A percentile compares a stretch with the other conserved stretches of the same genome.
Conservation (phyloP, 2,329 filamentous ascomycete genomes). For the Thelonectria olida region DNA sequence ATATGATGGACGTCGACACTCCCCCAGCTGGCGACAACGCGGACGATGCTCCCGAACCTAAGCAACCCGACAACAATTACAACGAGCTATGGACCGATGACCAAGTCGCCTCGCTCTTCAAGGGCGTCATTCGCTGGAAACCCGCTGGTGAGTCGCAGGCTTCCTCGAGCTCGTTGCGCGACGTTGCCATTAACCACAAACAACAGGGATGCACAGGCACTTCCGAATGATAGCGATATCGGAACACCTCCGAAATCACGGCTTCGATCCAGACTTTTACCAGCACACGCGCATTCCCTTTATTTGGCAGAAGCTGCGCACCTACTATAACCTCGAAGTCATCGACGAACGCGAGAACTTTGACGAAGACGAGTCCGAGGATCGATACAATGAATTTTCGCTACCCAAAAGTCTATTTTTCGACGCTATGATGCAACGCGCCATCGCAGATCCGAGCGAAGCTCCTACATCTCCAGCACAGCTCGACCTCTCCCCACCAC, state of each 20-base stretch:
- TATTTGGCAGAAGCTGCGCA: slow-evolving; percentile 88
- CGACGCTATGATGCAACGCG: slow-evolving; percentile 57
- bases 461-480: slow-evolving; percentile 57
- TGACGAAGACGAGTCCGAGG: slow-evolving; percentile 67
- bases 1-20: slow-evolving; percentile 69
- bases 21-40: slow-evolving; percentile 63
- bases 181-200: slow-evolving; percentile 20
- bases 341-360: slow-evolving; percentile 85
- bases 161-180: background rate
- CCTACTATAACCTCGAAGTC: slow-evolving; percentile 84
- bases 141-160: slow-evolving; percentile 74
- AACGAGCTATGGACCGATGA: slow-evolving; percentile 93
- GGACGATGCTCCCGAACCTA: slow-evolving; percentile 29
- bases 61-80: slow-evolving; percentile 33
- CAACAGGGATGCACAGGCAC: slow-evolving; percentile 86
- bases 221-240: slow-evolving; percentile 91
- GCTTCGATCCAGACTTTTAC: slow-evolving; percentile 74
- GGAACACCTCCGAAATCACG: slow-evolving; percentile 81
- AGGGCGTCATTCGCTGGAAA: slow-evolving; percentile 93
- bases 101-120: slow-evolving; percentile 91
- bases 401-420: slow-evolving; percentile 61
- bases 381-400: slow-evolving; percentile 73
- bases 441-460: slow-evolving; percentile 56
- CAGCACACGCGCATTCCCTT: slow-evolving; percentile 88
- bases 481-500: slow-evolving; percentile 50